These are phyloP conservation scores for Pythium biforme DNA, from an alignment of 352 stramenopile species.

Conservation along the genomic window DNA sequence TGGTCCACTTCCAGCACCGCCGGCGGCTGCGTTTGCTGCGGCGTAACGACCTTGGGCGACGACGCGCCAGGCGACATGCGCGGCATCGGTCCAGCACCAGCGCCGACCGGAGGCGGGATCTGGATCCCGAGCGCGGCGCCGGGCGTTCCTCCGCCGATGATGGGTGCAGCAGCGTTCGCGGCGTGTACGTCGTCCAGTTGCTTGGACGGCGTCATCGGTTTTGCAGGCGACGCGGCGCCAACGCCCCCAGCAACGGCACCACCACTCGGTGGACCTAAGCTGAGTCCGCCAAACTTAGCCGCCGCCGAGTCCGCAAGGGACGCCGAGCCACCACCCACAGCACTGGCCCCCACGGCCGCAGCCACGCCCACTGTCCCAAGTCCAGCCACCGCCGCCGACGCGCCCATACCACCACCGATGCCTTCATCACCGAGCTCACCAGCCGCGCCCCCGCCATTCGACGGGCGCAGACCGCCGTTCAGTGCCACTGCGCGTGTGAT, in stretches of 20 bases:
- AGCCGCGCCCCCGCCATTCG: neutral
- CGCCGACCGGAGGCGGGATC: slow-evolving; percentile 16
- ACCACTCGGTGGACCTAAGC: slow-evolving; percentile 7
- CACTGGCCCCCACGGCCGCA: neutral
- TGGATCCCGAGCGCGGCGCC: slow-evolving; percentile 22
- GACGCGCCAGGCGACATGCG: slow-evolving; percentile 30
- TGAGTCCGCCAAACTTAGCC: slow-evolving; percentile 26
- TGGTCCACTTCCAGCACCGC: slow-evolving; percentile 72
- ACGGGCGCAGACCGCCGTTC: slow-evolving; percentile 31
- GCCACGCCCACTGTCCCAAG: neutral
- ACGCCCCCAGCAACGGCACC: slow-evolving; percentile 27
- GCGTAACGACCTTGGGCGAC: slow-evolving; percentile 41
- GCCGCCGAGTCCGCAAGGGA: slow-evolving; percentile 8
- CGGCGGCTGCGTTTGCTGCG: slow-evolving; percentile 43
- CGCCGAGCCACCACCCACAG: neutral
- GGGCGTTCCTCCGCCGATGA: slow-evolving; percentile 1
- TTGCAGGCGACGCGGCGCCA: slow-evolving; percentile 16
- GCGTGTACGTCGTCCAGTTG: slow-evolving; percentile 2
- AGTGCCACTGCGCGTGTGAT: slow-evolving; percentile 63
- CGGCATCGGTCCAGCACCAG: slow-evolving; percentile 8
- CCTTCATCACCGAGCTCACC: neutral
- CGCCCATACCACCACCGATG: neutral
- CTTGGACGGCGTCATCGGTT: slow-evolving; percentile 22
- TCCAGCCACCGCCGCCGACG: neutral
- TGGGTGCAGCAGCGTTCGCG: neutral